Base-by-base conservation (phyloP, 495 filamentous ascomycete genomes). In the Lasiosphaeria hispida region DNA sequence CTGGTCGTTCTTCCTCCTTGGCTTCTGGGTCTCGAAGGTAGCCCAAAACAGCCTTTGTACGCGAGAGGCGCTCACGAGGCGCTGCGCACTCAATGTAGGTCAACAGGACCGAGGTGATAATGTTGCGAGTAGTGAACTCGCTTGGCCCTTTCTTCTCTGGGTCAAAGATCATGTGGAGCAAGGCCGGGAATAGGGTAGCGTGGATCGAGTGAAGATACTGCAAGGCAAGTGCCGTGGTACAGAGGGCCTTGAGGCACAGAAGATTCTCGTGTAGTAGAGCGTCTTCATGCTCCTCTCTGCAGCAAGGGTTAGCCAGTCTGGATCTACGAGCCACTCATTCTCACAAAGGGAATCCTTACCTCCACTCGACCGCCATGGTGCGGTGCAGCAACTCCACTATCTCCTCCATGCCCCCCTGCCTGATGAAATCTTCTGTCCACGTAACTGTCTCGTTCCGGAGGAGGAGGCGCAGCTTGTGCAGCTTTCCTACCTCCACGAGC, bases 61-160 rank as follows among this genome's bases (percentile, higher is more conserved):
- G 80, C 52, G 77, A 62, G 19, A 80, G 67, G 35, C 87, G 82
- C 61, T 86, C 75, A 14, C 72, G 67, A 0, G 79, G 70, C 1
- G 77, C 40, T 11, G 81, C 75, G 8, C 81, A 75, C 48, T 88
- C 81, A 38, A 96, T 85, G 69, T 95, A 91, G 3, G 89, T 92
- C 68, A 93, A 91, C 3, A 98, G 69, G 9, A 97, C 78, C 19
- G 84, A 90, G 39, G 91, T 88, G 69, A 97, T 88, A 61, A 98
- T 88, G 45, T 83, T 83, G 37, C 94, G 85, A 19, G 94, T 97
- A 7, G 89, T 92, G 72, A 96, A 98, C 67, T 98, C 94, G 78
- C 87, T 92, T 0, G 94, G 94, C 0, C 94, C 94, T 70, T 97
- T 97, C 75, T 90, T 94, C 65, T 98, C 93, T 30, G 96, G 89